phyloP scores from a whole-genome alignment of 108 stramenopile species.

The Nitzschia inconspicua region DNA sequence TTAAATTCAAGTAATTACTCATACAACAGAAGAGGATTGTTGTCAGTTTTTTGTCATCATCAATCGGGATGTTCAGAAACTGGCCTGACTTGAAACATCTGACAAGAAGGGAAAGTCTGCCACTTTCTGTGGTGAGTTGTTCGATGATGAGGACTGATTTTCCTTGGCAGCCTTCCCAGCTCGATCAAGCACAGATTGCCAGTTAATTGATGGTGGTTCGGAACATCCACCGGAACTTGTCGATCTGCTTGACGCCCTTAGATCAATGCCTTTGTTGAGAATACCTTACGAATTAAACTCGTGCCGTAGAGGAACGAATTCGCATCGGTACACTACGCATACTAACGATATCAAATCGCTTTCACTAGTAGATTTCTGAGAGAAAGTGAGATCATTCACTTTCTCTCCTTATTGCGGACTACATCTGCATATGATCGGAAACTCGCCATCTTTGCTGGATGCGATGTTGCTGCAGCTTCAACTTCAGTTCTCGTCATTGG shows the following conservation, averaged over 20 bases:
- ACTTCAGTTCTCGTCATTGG: too few species aligned
- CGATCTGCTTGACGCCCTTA: background rate
- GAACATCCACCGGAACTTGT: background rate
- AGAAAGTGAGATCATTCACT: too few species aligned
- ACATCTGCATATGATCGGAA: too few species aligned
- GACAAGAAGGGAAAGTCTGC: conserved; percentile 1
- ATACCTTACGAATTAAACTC: background rate
- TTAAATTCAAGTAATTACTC: background rate
- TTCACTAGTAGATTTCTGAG: too few species aligned
- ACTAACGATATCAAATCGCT: too few species aligned
- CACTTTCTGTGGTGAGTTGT: conserved; percentile 3
- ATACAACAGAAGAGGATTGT: background rate
- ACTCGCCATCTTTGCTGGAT: too few species aligned
- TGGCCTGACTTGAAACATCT: background rate
- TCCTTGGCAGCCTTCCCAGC: background rate
- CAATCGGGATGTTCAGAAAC: background rate
- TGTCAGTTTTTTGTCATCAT: background rate
- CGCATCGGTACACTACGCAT: too few species aligned
- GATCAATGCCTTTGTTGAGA: background rate
- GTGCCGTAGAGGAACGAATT: background rate
- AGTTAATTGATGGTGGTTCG: background rate
- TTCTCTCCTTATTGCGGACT: too few species aligned
- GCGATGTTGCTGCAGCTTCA: too few species aligned
- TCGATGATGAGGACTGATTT: too few species aligned
- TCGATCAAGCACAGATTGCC: conserved; percentile 2